Conservation (phyloP, 148 eudicot genomes). For the Rheum nobile region DNA sequence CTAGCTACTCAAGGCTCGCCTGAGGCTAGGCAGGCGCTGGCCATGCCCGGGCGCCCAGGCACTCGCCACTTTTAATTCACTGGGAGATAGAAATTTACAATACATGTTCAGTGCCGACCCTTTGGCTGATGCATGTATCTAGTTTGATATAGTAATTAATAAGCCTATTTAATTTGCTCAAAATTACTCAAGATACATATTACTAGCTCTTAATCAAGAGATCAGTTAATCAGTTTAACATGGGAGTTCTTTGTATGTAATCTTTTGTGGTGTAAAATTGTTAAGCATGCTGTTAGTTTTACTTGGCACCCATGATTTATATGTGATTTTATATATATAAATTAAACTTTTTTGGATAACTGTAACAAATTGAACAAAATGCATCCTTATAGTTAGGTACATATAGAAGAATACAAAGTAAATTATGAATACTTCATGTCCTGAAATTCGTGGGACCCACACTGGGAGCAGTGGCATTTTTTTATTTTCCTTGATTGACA, state of each 20-base stretch:
- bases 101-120: too few species aligned
- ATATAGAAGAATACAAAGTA: neutral
- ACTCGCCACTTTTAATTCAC: too few species aligned
- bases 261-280: neutral
- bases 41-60: too few species aligned
- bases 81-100: neutral
- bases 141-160: too few species aligned
- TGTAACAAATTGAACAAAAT: too few species aligned
- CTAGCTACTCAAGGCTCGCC: too few species aligned
- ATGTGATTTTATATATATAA: too few species aligned
- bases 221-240: neutral
- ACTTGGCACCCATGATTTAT: neutral
- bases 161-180: neutral
- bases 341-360: neutral
- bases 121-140: too few species aligned
- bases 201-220: neutral
- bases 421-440: neutral
- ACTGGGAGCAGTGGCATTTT: neutral
- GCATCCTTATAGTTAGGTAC: neutral
- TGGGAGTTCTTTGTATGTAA: neutral
- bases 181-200: neutral
- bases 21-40: too few species aligned
- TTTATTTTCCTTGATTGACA: neutral
- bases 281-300: too few species aligned
- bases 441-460: neutral